Evolutionary conservation across 192 early-diverging fungal species (phyloP).

Genomic region (Mortierella claussenii): DNA sequence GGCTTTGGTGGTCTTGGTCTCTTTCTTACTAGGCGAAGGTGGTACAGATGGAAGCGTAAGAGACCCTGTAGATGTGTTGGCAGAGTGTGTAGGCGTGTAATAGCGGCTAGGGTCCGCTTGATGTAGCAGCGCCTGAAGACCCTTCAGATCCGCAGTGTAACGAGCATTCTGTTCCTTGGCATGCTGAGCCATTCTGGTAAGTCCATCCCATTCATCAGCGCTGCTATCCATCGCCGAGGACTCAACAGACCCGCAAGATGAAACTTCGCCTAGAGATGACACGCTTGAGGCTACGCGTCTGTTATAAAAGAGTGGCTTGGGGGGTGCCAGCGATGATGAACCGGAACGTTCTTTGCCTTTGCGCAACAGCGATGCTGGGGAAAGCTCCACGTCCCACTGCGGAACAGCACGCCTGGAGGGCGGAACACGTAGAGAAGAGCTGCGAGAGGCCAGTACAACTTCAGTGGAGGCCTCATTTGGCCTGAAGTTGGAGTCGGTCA

Average conservation of each 20-base stretch:
- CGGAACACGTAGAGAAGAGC: slow-evolving; percentile 23
- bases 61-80: slow-evolving; percentile 42
- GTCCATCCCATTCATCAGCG: slow-evolving; percentile 42
- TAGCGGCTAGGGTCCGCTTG: slow-evolving; percentile 1
- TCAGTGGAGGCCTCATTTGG: slow-evolving; percentile 29
- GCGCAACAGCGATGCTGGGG: background rate
- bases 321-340: slow-evolving; percentile 20
- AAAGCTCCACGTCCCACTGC: slow-evolving; percentile 1
- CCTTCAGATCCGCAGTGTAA: slow-evolving; percentile 38
- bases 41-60: slow-evolving; percentile 5
- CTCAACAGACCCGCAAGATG: slow-evolving; percentile 37
- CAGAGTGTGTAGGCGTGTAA: slow-evolving; percentile 20
- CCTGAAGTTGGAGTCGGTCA: slow-evolving; percentile 33
- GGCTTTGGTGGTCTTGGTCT: slow-evolving; percentile 3
- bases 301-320: slow-evolving; percentile 42
- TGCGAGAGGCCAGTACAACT: slow-evolving; percentile 23
- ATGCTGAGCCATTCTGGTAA: slow-evolving; percentile 22
- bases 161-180: slow-evolving; percentile 29
- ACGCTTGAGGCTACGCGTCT: slow-evolving; percentile 19
- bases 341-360: background rate
- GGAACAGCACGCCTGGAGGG: background rate
- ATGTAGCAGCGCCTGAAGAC: slow-evolving; percentile 30
- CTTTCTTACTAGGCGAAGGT: slow-evolving; percentile 9
- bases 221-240: slow-evolving; percentile 15
- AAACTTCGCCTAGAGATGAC: slow-evolving; percentile 26